Evolutionary conservation across 2,329 filamentous ascomycete genomes (phyloP).

Genomic region (Fusarium gaditjirri): DNA sequence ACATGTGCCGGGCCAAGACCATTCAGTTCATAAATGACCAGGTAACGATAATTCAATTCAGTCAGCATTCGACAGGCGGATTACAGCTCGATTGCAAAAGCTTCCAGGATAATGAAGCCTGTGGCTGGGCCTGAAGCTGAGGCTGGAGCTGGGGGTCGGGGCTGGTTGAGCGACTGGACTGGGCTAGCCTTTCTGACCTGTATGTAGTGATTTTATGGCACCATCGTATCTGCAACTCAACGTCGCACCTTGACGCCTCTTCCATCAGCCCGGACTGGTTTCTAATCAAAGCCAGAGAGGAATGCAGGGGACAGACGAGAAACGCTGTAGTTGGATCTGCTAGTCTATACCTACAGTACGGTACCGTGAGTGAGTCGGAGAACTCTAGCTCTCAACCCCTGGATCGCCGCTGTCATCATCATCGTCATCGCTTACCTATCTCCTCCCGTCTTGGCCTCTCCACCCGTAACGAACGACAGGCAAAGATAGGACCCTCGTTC

Average conservation of each 20-base stretch:
- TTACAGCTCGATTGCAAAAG: neutral
- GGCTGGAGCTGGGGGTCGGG: slow-evolving; percentile 16
- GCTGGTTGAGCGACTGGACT: neutral
- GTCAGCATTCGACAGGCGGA: neutral
- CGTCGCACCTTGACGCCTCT: slow-evolving; percentile 27
- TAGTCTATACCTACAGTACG: neutral
- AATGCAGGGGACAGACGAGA: neutral
- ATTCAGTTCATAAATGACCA: neutral
- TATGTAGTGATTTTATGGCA: slow-evolving; percentile 16
- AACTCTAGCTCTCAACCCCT: slow-evolving; percentile 13
- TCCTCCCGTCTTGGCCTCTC: slow-evolving; percentile 31
- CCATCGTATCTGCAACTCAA: slow-evolving; percentile 26
- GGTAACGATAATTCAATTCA: neutral
- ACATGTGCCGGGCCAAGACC: slow-evolving; percentile 10
- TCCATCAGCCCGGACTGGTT: slow-evolving; percentile 16
- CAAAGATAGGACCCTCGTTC: neutral
- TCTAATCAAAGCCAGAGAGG: neutral
- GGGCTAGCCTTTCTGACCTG: neutral
- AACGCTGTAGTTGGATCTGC: slow-evolving; percentile 3
- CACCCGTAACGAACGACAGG: slow-evolving; percentile 25
- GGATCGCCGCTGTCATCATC: slow-evolving; percentile 36
- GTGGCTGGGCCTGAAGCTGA: slow-evolving; percentile 11
- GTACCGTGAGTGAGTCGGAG: neutral
- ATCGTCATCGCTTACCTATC: slow-evolving; percentile 33
- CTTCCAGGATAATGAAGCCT: neutral